Evolutionary conservation across 2,329 filamentous ascomycete genomes (phyloP), one percentile per base, ranked within the genome.

Genomic region (Epichloe sp.): DNA sequence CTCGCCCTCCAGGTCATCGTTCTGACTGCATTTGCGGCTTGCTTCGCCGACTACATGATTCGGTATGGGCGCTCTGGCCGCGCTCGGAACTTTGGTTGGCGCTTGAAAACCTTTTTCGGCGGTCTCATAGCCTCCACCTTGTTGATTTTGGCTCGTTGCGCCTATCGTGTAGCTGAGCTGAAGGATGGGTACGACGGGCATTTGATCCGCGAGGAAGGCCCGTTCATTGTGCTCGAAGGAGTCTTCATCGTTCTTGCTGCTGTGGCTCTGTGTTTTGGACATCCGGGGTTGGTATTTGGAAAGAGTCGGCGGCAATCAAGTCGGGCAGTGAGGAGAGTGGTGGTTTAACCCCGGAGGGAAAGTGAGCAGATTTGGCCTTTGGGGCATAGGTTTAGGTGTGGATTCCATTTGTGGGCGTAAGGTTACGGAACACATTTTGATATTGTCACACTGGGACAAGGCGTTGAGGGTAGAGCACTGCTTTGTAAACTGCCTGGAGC

Each of bases 161-260:
- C 77, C 48, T 86, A 79, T 63, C 77, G 83, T 53, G 78, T 85
- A 37, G 77, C 76, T 5, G 83, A 87, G 70, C 67, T 87, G 49
- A 75, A 73, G 54, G 73, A 82, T 36, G 83, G 83, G 4, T 86
- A 82, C 68, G 41, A 60, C 23, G 80, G 79, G 1, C 60, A 67
- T 1, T 63, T 84, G 54, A 78, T 83, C 50, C 65, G 63, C 51
- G 65, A 80, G 40, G 68, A 81, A 64, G 57, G 62, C 0, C 64
- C 73, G 4, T 80, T 81, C 55, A 76, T 80, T 54, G 67, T 66
- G 0, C 65, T 80, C 3, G 78, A 80, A 68, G 75, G 74, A 40
- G 53, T 60, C 14, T 51, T 70, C 12, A 65, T 73, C 17, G 60
- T 66, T 14, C 52, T 71, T 10, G 69, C 70, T 12, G 65, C 61